phyloP scores from a whole-genome alignment of 768 basidiomycete species.

The Clitopilus passeckerianus region DNA sequence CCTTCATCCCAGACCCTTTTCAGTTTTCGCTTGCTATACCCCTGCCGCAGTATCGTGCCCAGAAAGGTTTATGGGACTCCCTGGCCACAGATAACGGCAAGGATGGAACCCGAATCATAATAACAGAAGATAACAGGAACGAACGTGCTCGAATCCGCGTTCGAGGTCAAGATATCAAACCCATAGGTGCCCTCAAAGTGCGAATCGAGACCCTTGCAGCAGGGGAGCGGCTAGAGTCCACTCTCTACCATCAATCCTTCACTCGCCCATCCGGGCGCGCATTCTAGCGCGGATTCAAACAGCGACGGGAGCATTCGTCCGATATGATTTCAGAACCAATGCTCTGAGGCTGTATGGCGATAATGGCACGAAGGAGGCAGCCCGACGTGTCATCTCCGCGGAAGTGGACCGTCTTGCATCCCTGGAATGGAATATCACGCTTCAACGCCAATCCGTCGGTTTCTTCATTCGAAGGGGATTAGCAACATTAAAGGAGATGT shows the following conservation, averaged over 20 bases:
- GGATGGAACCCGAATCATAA: constrained; percentile 26
- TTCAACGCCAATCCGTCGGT: constrained; percentile 35
- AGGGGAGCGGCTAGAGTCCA: constrained; percentile 40
- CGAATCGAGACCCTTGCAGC: constrained; percentile 49
- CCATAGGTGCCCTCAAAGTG: constrained; percentile 53
- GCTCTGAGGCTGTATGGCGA: constrained; percentile 44
- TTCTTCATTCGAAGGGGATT: constrained; percentile 50
- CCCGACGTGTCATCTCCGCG: constrained; percentile 36
- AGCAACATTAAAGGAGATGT: constrained; percentile 40
- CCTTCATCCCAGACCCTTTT: constrained; percentile 42
- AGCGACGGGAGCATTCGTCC: constrained; percentile 37
- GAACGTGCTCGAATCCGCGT: constrained; percentile 33
- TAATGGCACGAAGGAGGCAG: constrained; percentile 29
- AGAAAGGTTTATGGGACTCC: constrained; percentile 43
- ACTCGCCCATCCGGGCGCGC: constrained; percentile 16
- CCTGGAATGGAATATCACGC: constrained; percentile 32
- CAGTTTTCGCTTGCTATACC: constrained; percentile 47
- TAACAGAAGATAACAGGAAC: constrained; percentile 13
- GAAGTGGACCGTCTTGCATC: constrained; percentile 44
- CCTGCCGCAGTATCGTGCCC: constrained; percentile 43
- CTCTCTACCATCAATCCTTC: constrained; percentile 48
- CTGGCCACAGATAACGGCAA: constrained; percentile 31
- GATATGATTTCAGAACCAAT: constrained; percentile 39
- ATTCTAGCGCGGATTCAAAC: constrained; percentile 29
- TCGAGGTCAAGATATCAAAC: constrained; percentile 47